Percentiles rank a stretch among this genome's conserved stretches.
Evolutionary conservation across 345 rosid species (phyloP).

Genomic region (Gossypium stocksii): DNA sequence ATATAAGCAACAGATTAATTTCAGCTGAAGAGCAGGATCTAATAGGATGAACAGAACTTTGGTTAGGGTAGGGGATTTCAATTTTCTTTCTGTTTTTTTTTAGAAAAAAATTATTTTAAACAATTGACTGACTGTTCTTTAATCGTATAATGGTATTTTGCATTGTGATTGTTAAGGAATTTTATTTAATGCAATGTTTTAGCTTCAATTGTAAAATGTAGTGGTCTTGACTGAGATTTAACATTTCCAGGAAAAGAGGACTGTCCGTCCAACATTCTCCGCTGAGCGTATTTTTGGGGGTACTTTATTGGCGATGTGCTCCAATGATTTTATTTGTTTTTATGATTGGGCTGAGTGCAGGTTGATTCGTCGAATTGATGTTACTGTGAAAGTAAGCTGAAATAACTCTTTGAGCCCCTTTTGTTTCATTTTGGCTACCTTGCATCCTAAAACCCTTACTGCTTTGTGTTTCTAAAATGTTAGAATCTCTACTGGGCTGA

Average conservation of each 20-base stretch:
- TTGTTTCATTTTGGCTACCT: constrained; percentile 10
- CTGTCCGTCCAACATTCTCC: constrained; percentile 86
- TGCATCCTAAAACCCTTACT: neutral
- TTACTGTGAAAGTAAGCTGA: constrained; percentile 82
- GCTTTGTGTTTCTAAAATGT: constrained; percentile 21
- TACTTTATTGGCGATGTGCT: constrained; percentile 89
- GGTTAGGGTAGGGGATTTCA: neutral
- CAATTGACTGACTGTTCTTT: neutral
- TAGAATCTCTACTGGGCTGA: constrained; percentile 99
- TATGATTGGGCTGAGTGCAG: constrained; percentile 99
- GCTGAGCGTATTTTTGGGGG: constrained; percentile 94
- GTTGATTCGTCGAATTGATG: constrained; percentile 93
- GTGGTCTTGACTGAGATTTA: constrained; percentile 20
- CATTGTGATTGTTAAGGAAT: neutral
- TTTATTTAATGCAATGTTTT: neutral
- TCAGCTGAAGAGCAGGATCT: neutral
- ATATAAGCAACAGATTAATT: neutral
- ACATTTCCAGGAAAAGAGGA: constrained; percentile 79
- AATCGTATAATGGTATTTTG: neutral
- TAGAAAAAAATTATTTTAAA: neutral
- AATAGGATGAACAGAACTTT: neutral
- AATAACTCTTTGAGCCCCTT: constrained; percentile 7
- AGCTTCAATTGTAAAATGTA: constrained; percentile 5
- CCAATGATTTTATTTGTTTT: constrained; percentile 96
- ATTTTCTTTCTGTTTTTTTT: neutral